phyloP scores from a whole-genome alignment of 78 protist genomes.

The Dictyostelium purpureum region DNA sequence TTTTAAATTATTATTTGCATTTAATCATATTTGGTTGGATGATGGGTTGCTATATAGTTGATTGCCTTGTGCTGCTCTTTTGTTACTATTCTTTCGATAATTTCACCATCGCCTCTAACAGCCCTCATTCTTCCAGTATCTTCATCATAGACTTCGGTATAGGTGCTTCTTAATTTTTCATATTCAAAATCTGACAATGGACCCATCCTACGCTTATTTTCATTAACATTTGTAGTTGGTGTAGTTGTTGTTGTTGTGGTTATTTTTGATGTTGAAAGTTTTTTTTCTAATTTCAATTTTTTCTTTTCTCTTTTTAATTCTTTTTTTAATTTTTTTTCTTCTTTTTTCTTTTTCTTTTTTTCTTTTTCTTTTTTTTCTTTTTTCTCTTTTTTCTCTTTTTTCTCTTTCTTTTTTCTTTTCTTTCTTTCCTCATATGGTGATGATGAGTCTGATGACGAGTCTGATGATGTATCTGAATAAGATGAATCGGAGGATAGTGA shows the following conservation, averaged over 20 bases:
- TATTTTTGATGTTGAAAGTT: neutral
- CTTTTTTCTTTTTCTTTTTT: constrained; percentile 6
- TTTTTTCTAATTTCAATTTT: neutral
- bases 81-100: constrained; percentile 51
- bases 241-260: neutral
- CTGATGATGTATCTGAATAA: too few species aligned
- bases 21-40: constrained; percentile 7
- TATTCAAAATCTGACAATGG: constrained; percentile 49
- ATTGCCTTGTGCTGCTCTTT: constrained; percentile 51
- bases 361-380: neutral
- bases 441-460: neutral
- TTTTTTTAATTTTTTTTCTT: constrained; percentile 7
- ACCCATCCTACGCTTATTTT: constrained; percentile 47
- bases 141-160: constrained; percentile 45
- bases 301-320: neutral
- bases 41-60: constrained; percentile 72
- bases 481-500: neutral
- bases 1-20: too few species aligned
- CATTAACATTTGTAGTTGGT: neutral
- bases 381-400: neutral
- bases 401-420: constrained; percentile 5
- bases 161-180: constrained; percentile 21
- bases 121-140: constrained; percentile 52
- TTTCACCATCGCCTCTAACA: constrained; percentile 50
- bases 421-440: neutral